phyloP scores from a whole-genome alignment of 345 rosid genomes.

The Lumnitzera racemosa region DNA sequence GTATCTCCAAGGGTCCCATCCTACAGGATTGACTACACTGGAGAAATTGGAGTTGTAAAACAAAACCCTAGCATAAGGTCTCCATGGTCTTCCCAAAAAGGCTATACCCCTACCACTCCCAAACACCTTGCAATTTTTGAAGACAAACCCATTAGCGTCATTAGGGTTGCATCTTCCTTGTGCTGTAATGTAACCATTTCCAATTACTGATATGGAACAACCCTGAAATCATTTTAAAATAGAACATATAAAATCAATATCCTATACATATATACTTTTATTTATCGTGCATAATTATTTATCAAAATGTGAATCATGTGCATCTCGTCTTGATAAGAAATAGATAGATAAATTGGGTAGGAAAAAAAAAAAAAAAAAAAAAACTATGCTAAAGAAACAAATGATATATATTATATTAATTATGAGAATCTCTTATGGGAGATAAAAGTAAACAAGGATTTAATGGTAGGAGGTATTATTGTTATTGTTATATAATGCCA shows the following conservation, averaged over 20 bases:
- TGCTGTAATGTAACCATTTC: conserved; percentile 53
- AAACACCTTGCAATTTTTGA: conserved; percentile 34
- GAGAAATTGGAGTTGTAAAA: conserved; percentile 32
- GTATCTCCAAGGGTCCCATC: conserved; percentile 43
- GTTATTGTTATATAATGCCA: not conserved
- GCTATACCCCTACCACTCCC: conserved; percentile 35
- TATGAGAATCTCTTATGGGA: not conserved
- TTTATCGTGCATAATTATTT: too few relatives aligned
- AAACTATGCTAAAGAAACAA: too few relatives aligned
- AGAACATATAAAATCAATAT: not conserved
- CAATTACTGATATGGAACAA: conserved; percentile 42
- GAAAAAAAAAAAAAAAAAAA: too few relatives aligned
- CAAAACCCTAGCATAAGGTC: conserved; percentile 39
- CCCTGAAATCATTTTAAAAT: conserved; percentile 12
- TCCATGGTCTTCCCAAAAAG: conserved; percentile 53
- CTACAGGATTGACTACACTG: conserved; percentile 20
- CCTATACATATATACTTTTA: not conserved
- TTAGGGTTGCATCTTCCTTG: conserved; percentile 34
- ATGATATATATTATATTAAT: not conserved
- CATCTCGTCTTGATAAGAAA: too few relatives aligned
- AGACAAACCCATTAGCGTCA: conserved; percentile 46
- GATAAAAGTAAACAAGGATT: not conserved
- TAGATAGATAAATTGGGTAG: too few relatives aligned
- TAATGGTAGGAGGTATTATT: not conserved
- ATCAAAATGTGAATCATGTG: too few relatives aligned